A percentile compares a stretch with the other conserved stretches of the same genome.
phyloP scores from a whole-genome alignment of 768 basidiomycete species.

The Podaxis carcinomalis region DNA sequence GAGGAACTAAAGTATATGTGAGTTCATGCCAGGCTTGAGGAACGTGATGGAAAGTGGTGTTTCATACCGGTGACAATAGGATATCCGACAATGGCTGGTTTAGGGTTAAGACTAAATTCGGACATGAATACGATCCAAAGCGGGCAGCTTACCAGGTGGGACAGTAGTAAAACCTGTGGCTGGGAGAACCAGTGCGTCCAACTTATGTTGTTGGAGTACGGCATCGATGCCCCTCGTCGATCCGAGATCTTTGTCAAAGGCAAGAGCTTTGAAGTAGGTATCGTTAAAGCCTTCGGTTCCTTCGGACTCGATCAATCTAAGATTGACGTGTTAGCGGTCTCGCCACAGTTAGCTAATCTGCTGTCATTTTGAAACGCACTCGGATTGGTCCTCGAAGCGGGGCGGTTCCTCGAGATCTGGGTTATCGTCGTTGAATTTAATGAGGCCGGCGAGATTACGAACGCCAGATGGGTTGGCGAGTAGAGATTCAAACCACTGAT shows the following conservation, averaged over 20 bases:
- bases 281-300: conserved; percentile 38
- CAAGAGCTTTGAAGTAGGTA: conserved; percentile 39
- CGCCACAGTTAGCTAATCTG: neutral
- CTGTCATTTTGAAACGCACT: conserved; percentile 20
- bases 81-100: conserved; percentile 56
- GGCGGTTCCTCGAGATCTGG: conserved; percentile 43
- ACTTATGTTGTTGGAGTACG: conserved; percentile 36
- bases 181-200: conserved; percentile 53
- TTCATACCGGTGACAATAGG: conserved; percentile 58
- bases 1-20: conserved; percentile 38
- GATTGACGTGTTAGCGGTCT: neutral
- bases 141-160: conserved; percentile 29
- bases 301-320: conserved; percentile 34
- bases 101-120: conserved; percentile 12
- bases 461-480: conserved; percentile 53
- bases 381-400: conserved; percentile 34
- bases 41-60: neutral
- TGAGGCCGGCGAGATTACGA: conserved; percentile 50
- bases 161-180: conserved; percentile 32
- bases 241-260: conserved; percentile 42
- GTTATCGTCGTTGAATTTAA: conserved; percentile 51
- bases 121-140: neutral
- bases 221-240: conserved; percentile 52
- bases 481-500: conserved; percentile 42
- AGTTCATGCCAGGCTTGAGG: neutral